Evolutionary conservation across 306 rosid species (phyloP), one percentile per base, ranked within the genome.

Genomic region (Corylus avellana): DNA sequence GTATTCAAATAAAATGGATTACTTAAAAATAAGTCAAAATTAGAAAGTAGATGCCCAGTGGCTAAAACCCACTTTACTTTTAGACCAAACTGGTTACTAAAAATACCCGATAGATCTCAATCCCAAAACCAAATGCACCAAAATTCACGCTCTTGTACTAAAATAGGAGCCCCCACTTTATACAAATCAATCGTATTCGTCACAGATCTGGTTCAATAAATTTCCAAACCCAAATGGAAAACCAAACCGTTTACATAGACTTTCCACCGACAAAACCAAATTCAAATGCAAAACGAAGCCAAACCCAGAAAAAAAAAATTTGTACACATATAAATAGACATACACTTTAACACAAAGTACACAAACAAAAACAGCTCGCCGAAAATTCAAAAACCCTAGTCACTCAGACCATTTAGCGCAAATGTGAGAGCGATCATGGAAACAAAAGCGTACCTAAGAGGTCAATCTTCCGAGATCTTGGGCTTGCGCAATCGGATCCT

Each of bases 191-290:
- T 51, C 63, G 81, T 71, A 81, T 39, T 77, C 29, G 44, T 63
- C 78, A 74, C 79, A 91, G 99, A 96, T 96, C 99, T 88, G 97
- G 85, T 78, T 90, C 75, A 81, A 54, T 55, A 81, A 46, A 79
- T 84, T 79, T 68, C 77, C 78, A 61, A 84, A 82, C 74, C 83
- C 84, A 85, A 82, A 70, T 32, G 78, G 77, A 35, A 83, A 71
- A 70, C 79, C 44, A 83, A 71, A 70, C 22, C 22, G 22, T 22
- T 22, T 22, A 59, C 39, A 84, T 17, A 78, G 70, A 63, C 80
- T 70, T 61, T 72, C 17, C 61, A 84, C 82, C 75, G 70, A 77
- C 4, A 71, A 83, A 78, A 82, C 80, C 85, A 84, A 85, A 85
- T 86, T 89, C 88, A 86, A 81, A 81, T 77, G 82, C 70, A 75